Evolutionary conservation across 2,329 filamentous ascomycete genomes (phyloP), one percentile per base, ranked within the genome.

Genomic region (Pseudophaeomoniella oleicola): DNA sequence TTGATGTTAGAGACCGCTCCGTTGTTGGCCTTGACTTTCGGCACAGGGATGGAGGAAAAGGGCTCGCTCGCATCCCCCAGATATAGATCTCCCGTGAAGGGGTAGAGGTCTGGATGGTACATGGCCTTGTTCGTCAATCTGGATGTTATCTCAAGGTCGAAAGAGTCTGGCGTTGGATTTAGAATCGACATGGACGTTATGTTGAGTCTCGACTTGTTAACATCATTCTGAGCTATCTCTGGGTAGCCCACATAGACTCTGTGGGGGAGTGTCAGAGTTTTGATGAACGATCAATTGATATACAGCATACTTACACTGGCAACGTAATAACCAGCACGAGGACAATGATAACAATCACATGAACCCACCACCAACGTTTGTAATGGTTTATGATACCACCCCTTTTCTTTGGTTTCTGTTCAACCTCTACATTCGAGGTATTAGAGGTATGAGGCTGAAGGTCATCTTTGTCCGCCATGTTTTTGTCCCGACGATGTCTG

Each of bases 201-300:
- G 18, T 62, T 54, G 16, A 77, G 53, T 3, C 56, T 62, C 1
- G 72, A 66, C 19, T 61, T 53, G 45, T 72, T 63, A 46, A 77
- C 63, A 35, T 65, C 63, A 30, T 52, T 40, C 46, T 75, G 72
- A 19, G 71, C 71, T 39, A 71, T 71, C 19, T 66, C 63, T 13
- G 72, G 72, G 46, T 75, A 71, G 3, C 53, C 72, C 36, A 76
- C 72, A 46, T 66, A 77, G 33, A 75, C 60, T 29, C 69, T 71
- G 44, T 17, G 30, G n/a, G 12, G 14, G 15, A 16, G 29, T n/a
- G n/a, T n/a, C n/a, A n/a, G n/a, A n/a, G n/a, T n/a, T n/a, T n/a
- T n/a, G n/a, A n/a, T n/a, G n/a, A n/a, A n/a, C n/a, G n/a, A n/a
- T n/a, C n/a, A n/a, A n/a, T n/a, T n/a, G n/a, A n/a, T n/a, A n/a